Evolutionary conservation across 768 basidiomycete genomes (phyloP), one percentile per base, ranked within the genome.

Genomic region (Amanita phalloides): DNA sequence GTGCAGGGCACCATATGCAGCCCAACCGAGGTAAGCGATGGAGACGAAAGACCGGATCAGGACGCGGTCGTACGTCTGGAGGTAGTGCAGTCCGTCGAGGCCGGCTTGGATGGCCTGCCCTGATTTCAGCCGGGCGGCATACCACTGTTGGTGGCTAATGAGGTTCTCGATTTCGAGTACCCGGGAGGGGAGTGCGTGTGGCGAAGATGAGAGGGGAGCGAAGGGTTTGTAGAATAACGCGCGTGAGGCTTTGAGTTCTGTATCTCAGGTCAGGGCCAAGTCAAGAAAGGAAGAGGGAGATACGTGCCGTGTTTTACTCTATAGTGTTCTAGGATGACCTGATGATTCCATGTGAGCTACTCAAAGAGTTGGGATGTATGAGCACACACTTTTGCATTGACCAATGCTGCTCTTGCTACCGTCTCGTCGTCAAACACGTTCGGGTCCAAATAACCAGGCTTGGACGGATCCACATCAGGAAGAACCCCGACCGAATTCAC

Each of bases 1-100:
- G 39, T 72, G 81, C 4, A 79, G 62, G 0, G 81, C 77, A 5
- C 78, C 70, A 62, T 79, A 90, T 1, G 79, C 80, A 17, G 78
- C 79, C 87, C 90, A 93, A 48, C 88, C 88, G 2, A 74, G 62
- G 63, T 93, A 92, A 1, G 86, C 88, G 6, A 73, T 61, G 1
- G 75, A 75, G 47, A 90, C 89, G 55, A 92, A 79, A 2, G 60
- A 67, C 13, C 81, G 77, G 26, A 93, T 82, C 42, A 91, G 65
- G 28, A 77, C 68, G 14, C 86, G 80, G 61, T 93, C 88, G 62
- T 91, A 92, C 62, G 86, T 90, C 64, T 91, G 85, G 4, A 91
- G 75, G 60, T 91, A 91, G 28, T 81, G 79, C 30, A 90, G 65
- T 0, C 88, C 89, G 35, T 69, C 65, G 4, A 90, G 68, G 5